phyloP scores from a whole-genome alignment of 768 basidiomycete genomes.

The Lactarius sp. region DNA sequence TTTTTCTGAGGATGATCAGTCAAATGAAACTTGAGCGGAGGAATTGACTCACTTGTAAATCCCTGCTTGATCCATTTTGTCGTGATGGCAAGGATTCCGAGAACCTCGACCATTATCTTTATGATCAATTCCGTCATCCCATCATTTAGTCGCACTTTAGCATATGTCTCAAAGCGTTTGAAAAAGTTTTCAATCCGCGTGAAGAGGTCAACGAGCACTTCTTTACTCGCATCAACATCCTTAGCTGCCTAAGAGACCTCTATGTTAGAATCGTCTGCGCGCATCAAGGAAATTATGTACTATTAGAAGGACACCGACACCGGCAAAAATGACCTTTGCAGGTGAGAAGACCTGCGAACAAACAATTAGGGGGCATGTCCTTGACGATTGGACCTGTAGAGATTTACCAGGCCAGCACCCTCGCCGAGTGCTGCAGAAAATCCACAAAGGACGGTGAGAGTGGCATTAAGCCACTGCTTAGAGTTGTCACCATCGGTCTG shows the following conservation, averaged over 20 bases:
- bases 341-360: not conserved
- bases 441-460: not conserved
- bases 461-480: not conserved
- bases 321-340: not conserved
- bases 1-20: not conserved
- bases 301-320: not conserved
- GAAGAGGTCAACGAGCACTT: slow-evolving; percentile 4
- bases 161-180: not conserved
- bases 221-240: not conserved
- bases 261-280: not conserved
- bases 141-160: not conserved
- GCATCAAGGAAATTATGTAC: not conserved
- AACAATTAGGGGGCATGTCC: not conserved
- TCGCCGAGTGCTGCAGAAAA: not conserved
- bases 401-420: not conserved
- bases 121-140: not conserved
- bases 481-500: not conserved
- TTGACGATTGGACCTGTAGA: not conserved
- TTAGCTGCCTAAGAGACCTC: not conserved
- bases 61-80: not conserved
- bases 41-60: not conserved
- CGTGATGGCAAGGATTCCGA: slow-evolving; percentile 1
- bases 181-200: slow-evolving; percentile 1
- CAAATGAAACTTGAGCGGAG: not conserved
- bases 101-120: slow-evolving; percentile 5